phyloP scores from a whole-genome alignment of 2,329 filamentous ascomycete genomes.

The Fusarium oligoseptatum region DNA sequence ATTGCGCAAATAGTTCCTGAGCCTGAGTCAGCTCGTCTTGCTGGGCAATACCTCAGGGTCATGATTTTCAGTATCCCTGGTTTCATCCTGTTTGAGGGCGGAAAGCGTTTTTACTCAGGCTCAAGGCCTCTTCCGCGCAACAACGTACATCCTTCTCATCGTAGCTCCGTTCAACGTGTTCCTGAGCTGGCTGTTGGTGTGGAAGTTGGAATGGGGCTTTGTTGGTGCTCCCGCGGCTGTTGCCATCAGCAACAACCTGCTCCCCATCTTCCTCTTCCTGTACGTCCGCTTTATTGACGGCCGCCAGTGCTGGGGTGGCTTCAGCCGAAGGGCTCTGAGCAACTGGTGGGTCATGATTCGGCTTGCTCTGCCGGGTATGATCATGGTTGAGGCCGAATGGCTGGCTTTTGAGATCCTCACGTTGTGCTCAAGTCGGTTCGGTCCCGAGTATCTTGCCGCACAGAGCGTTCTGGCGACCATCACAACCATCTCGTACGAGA shows the following conservation, averaged over 20 bases:
- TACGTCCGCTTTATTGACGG: constrained; percentile 83
- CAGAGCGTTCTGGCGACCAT: constrained; percentile 88
- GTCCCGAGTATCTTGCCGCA: constrained; percentile 83
- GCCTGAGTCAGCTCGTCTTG: constrained; percentile 74
- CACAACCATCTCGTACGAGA: constrained; percentile 85
- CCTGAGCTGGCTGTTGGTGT: constrained; percentile 84
- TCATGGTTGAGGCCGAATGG: constrained; percentile 96
- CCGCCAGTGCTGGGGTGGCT: constrained; percentile 85
- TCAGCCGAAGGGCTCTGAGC: constrained; percentile 75
- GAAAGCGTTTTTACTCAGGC: constrained; percentile 88
- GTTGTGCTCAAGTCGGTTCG: constrained; percentile 83
- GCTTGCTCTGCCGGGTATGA: constrained; percentile 86
- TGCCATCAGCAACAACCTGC: constrained; percentile 80
- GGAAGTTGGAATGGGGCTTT: constrained; percentile 77
- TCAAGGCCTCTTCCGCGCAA: constrained; percentile 84
- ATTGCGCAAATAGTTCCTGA: constrained; percentile 63
- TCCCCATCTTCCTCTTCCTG: constrained; percentile 81
- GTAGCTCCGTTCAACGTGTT: constrained; percentile 83
- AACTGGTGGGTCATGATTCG: constrained; percentile 89
- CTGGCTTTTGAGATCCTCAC: constrained; percentile 94
- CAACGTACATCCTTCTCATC: constrained; percentile 81
- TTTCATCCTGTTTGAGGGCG: constrained; percentile 81
- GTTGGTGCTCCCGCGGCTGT: constrained; percentile 87
- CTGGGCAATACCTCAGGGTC: constrained; percentile 79
- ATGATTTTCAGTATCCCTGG: constrained; percentile 81